A percentile compares a stretch with the other conserved stretches of the same genome.
Evolutionary conservation across 441 rosid species (phyloP).

Genomic region (Erodium trifolium): DNA sequence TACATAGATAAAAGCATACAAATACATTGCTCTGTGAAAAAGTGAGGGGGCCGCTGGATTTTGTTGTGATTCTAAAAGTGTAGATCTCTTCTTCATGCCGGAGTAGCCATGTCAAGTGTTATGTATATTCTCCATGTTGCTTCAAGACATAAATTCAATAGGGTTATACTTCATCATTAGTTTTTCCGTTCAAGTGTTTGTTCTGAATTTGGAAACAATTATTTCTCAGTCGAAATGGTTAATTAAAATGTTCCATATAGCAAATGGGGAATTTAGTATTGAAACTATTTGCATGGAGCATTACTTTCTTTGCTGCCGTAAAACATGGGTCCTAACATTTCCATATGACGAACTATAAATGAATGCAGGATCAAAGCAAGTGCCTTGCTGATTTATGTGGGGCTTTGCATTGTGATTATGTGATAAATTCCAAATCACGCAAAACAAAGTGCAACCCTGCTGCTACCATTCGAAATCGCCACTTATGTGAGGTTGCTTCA

Average conservation of each 20-base stretch:
- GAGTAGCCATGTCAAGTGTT: neutral
- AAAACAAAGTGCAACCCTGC: conserved; percentile 87
- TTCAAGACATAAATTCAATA: neutral
- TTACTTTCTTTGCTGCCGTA: neutral
- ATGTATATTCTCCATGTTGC: neutral
- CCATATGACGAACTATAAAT: too few species aligned
- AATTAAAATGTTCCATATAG: neutral
- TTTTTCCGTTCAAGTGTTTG: too few species aligned
- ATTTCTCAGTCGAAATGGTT: neutral
- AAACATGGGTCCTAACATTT: conserved; percentile 10
- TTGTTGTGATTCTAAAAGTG: neutral
- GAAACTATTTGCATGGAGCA: neutral
- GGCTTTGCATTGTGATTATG: conserved; percentile 83
- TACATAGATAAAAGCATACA: neutral
- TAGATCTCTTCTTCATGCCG: neutral
- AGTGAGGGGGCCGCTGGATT: neutral
- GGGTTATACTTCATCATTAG: neutral
- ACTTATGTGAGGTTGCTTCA: conserved; percentile 78
- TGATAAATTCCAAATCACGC: conserved; percentile 46
- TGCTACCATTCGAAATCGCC: conserved; percentile 69
- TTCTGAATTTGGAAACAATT: neutral
- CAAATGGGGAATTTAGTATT: neutral
- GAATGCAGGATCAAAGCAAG: conserved; percentile 55
- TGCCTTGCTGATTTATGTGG: conserved; percentile 96
- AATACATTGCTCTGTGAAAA: neutral